A percentile compares a stretch with the other conserved stretches of the same genome.
phyloP scores from a whole-genome alignment of 257 asterid species.

The Solanum virginianum region DNA sequence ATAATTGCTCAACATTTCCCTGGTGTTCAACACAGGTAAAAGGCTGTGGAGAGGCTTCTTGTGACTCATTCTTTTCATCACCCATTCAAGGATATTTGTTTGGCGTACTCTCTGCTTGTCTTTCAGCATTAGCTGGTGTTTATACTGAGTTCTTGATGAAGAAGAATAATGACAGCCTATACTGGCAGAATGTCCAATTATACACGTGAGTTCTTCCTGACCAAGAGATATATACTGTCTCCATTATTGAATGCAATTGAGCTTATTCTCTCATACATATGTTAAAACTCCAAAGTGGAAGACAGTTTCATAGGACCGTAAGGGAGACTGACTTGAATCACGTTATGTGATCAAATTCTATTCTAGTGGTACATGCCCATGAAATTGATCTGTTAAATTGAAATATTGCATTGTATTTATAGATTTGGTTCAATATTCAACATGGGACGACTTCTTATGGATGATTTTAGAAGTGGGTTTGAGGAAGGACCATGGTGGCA shows the following conservation, averaged over 20 bases:
- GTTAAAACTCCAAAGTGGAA: neutral
- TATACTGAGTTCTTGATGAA: slow-evolving; percentile 98
- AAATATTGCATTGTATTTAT: slow-evolving; percentile 12
- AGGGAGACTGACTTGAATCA: neutral
- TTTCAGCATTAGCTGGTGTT: slow-evolving; percentile 93
- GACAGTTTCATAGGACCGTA: neutral
- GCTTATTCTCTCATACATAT: neutral
- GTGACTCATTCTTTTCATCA: slow-evolving; percentile 78
- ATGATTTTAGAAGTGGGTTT: slow-evolving; percentile 84
- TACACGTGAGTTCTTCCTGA: slow-evolving; percentile 50
- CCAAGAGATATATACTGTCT: neutral
- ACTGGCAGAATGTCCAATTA: slow-evolving; percentile 91
- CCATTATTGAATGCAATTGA: neutral
- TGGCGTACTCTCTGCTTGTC: slow-evolving; percentile 84
- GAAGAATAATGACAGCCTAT: slow-evolving; percentile 92
- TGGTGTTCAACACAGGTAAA: slow-evolving; percentile 44
- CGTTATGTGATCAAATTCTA: neutral
- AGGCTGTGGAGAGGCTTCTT: slow-evolving; percentile 91
- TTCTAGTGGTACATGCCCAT: neutral
- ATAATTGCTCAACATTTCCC: neutral
- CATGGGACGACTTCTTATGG: slow-evolving; percentile 65
- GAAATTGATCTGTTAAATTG: slow-evolving; percentile 6
- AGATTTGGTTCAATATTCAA: slow-evolving; percentile 94
- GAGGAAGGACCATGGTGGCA: slow-evolving; percentile 98
- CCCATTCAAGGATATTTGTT: slow-evolving; percentile 88